A percentile compares a stretch with the other conserved stretches of the same genome.
These are phyloP conservation scores for Spiromastix sp. DNA, from an alignment of 2,329 filamentous ascomycete genomes.

Conservation along the genomic window DNA sequence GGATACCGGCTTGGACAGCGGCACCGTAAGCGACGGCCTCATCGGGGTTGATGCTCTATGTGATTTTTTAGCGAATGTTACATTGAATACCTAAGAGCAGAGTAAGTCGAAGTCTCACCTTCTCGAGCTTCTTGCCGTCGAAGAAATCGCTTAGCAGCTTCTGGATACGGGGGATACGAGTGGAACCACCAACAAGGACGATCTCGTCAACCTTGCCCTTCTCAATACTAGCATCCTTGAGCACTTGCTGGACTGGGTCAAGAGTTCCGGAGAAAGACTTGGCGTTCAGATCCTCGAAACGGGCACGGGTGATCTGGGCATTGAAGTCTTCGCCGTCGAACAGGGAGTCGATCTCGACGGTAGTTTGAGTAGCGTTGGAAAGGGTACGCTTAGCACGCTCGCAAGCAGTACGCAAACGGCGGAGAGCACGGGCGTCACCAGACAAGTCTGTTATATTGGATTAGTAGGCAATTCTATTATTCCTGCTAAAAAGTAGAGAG, in stretches of 20 bases:
- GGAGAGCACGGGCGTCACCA: slow-evolving; percentile 80
- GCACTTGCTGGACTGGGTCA: slow-evolving; percentile 89
- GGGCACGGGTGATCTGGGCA: slow-evolving; percentile 91
- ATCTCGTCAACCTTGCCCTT: slow-evolving; percentile 96
- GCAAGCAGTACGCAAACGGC: slow-evolving; percentile 92
- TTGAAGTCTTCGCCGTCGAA: slow-evolving; percentile 98
- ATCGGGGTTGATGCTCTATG: slow-evolving; percentile 88
- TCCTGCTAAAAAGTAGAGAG: too few species aligned
- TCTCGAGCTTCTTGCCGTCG: slow-evolving; percentile 99
- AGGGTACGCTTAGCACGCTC: slow-evolving; percentile 99
- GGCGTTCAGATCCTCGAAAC: slow-evolving; percentile 97
- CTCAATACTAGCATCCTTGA: slow-evolving; percentile 81
- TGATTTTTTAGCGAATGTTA: slow-evolving; percentile 5
- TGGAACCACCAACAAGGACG: slow-evolving; percentile 96
- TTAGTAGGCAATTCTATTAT: too few species aligned
- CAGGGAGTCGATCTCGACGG: slow-evolving; percentile 96
- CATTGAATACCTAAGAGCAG: neutral
- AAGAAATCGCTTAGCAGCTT: slow-evolving; percentile 99
- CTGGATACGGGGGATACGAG: slow-evolving; percentile 97
- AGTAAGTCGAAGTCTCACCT: slow-evolving; percentile 40
- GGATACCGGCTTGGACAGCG: slow-evolving; percentile 95
- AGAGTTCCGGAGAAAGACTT: slow-evolving; percentile 90
- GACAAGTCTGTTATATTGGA: too few species aligned
- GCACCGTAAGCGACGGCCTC: slow-evolving; percentile 99
- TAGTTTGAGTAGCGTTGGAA: slow-evolving; percentile 93